Conservation (phyloP, 75 land plant species). For the Pinus taeda region DNA sequence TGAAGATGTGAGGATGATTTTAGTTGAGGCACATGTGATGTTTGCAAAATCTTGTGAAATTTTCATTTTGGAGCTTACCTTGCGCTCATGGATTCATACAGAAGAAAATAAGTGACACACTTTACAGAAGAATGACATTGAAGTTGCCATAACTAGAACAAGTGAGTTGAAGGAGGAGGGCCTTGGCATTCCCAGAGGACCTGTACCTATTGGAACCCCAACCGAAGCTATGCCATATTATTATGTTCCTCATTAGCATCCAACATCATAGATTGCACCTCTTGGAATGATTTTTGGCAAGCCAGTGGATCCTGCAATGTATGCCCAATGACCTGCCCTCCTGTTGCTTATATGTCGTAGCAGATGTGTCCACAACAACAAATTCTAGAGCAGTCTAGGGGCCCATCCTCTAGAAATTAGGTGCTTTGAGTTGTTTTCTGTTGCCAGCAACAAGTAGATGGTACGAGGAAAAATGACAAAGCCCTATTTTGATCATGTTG, state of each 20-base stretch:
- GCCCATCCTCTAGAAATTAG: slow-evolving; percentile 3
- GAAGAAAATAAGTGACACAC: slow-evolving; percentile 86
- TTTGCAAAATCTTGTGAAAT: slow-evolving; percentile 86
- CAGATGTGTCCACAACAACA: slow-evolving; percentile 23
- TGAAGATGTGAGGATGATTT: too few species aligned
- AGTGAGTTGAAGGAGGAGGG: slow-evolving; percentile 72
- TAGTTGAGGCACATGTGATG: too few species aligned
- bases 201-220: slow-evolving; percentile 52
- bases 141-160: slow-evolving; percentile 78
- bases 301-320: slow-evolving; percentile 38
- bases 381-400: slow-evolving; percentile 10
- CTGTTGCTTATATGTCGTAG: slow-evolving; percentile 44
- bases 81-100: slow-evolving; percentile 84
- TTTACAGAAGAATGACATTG: slow-evolving; percentile 83
- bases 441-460: slow-evolving; percentile 4
- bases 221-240: slow-evolving; percentile 63
- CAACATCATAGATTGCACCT: slow-evolving; percentile 16
- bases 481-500: neutral
- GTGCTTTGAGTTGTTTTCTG: neutral
- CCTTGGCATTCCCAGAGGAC: slow-evolving; percentile 40
- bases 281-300: slow-evolving; percentile 50
- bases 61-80: slow-evolving; percentile 69
- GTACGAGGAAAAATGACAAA: neutral
- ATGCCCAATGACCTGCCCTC: slow-evolving; percentile 35
- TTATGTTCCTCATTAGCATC: slow-evolving; percentile 35